Percentiles rank a stretch among this genome's conserved stretches.
Conservation (phyloP, 805 yeast genomes). For the Starmerella gropengiesseri region DNA sequence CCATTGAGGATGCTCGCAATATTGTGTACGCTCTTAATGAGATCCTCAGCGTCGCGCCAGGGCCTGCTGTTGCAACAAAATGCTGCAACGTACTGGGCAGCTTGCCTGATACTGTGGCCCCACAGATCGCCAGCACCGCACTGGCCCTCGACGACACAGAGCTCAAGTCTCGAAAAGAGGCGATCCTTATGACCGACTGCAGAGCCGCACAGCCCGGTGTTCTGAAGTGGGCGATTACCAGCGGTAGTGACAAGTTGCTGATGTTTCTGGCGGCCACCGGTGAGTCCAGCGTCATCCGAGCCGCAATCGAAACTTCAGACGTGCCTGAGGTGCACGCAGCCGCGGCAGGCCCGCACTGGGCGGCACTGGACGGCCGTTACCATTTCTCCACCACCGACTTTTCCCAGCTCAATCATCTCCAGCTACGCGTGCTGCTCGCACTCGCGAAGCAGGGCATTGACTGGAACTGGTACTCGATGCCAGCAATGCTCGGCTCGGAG, state of each 20-base stretch:
- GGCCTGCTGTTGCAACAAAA: not conserved
- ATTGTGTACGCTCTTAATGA: not conserved
- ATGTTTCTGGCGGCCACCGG: not conserved
- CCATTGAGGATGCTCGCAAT: not conserved
- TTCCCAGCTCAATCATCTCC: conserved; percentile 1
- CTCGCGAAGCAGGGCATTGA: not conserved
- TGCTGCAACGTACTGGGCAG: not conserved
- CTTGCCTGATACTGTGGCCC: not conserved
- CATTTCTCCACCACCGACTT: conserved; percentile 3
- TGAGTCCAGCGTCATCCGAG: not conserved
- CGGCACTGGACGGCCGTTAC: conserved; percentile 4
- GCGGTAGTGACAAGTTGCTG: conserved; percentile 1
- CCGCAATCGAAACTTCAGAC: not conserved
- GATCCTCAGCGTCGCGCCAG: not conserved
- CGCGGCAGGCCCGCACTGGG: not conserved
- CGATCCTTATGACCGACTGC: not conserved
- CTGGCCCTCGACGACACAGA: not conserved
- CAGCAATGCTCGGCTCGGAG: not conserved
- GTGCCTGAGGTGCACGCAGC: conserved; percentile 13
- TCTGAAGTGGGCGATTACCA: conserved; percentile 12
- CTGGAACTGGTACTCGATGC: conserved; percentile 6
- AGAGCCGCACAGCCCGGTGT: conserved; percentile 1
- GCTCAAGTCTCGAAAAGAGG: not conserved
- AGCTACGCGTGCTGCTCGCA: conserved; percentile 2
- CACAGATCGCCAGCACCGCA: conserved; percentile 1